Evolutionary conservation across 2,329 filamentous ascomycete genomes (phyloP).

Genomic region (Cladosporium sp.): DNA sequence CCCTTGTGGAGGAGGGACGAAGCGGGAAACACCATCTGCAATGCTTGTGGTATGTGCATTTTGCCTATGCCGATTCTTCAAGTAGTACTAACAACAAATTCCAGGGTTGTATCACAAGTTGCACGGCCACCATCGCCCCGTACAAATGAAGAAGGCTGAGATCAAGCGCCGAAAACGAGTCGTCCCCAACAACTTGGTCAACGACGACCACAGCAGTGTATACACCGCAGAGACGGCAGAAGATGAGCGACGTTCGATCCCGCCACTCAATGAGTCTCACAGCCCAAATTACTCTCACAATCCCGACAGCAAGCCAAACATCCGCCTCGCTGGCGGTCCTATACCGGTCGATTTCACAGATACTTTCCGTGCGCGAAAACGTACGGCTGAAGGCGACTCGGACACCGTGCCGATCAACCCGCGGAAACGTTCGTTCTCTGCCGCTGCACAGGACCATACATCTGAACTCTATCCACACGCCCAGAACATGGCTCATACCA

Average conservation of each 20-base stretch:
- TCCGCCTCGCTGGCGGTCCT: constrained; percentile 18
- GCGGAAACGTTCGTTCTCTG: constrained; percentile 66
- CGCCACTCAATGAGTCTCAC: not conserved
- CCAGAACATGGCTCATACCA: constrained; percentile 18
- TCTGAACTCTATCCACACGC: constrained; percentile 18
- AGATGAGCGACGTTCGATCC: constrained; percentile 8
- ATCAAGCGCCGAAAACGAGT: constrained; percentile 96
- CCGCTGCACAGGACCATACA: not conserved
- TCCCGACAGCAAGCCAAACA: constrained; percentile 6
- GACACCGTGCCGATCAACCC: constrained; percentile 21
- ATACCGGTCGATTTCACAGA: constrained; percentile 37
- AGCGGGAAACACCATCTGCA: constrained; percentile 93
- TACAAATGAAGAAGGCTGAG: constrained; percentile 97
- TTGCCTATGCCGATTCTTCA: not conserved
- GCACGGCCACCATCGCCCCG: constrained; percentile 85
- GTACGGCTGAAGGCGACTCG: constrained; percentile 1
- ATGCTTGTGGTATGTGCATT: constrained; percentile 75
- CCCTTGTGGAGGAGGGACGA: constrained; percentile 94
- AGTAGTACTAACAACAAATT: constrained; percentile 15
- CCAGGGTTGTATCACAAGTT: constrained; percentile 92
- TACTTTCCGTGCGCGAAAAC: constrained; percentile 18
- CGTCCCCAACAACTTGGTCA: constrained; percentile 66
- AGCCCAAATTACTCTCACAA: constrained; percentile 7
- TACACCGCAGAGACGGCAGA: constrained; percentile 5
- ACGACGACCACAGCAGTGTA: constrained; percentile 22